Evolutionary conservation across 441 rosid genomes (phyloP), one percentile per base, ranked within the genome.

Genomic region (Aquilaria agallochum): DNA sequence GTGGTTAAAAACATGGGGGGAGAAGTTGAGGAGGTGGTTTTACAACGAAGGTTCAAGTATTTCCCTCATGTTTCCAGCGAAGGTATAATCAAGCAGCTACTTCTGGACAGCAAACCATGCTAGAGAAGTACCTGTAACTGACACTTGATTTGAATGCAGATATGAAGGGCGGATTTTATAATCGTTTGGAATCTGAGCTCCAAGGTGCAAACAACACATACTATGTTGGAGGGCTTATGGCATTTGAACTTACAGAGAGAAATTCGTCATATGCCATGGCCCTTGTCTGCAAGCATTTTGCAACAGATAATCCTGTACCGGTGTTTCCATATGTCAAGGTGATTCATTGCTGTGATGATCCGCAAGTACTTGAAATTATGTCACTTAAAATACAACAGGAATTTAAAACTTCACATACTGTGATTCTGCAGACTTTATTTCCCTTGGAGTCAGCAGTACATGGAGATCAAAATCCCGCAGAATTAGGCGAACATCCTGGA

Each of bases 201-300:
- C 95, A 87, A 67, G 90, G 95, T 47, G 47, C 9, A 60, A 71
- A 62, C 48, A 83, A 78, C 74, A 87, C 95, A 42, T 81, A 76
- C 74, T 83, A 83, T 47, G 81, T 81, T 5, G 89, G 95, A 27
- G 95, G 95, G 56, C 89, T 85, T 31, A 74, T 70, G 80, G 91
- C 95, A 32, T 87, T 87, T 51, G 95, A 87, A 71, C 87, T 85
- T 15, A 85, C 91, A 0, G 90, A 83, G 78, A 79, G 95, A 68
- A 87, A 85, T 70, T 81, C 91, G 49, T 83, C 87, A 9, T 87
- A 85, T 66, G 72, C 91, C 60, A 83, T 85, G 85, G 79, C 82
- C 62, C 69, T 78, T 53, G 64, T 87, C 54, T 68, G 85, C 82
- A 85, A 87, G 69, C 89, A 85, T 71, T 85, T 87, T 64, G 87